phyloP scores from a whole-genome alignment of 1,284 basidiomycete species.

The Kalmanozyma brasiliensis region DNA sequence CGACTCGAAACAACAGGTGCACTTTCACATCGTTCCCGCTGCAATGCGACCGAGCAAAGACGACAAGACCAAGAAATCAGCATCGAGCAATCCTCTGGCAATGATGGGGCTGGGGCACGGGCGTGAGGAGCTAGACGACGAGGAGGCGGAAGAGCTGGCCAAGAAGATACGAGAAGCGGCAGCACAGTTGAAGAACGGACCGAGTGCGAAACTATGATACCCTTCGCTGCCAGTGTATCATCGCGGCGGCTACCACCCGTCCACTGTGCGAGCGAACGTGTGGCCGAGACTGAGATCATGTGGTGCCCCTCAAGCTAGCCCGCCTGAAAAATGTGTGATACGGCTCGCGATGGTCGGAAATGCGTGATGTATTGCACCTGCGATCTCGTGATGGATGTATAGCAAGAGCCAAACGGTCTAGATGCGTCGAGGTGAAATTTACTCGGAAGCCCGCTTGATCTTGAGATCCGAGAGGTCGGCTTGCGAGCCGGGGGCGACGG shows the following conservation, averaged over 20 bases:
- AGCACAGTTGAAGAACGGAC: conserved; percentile 2
- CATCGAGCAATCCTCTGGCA: conserved; percentile 25
- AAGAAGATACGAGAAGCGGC: conserved; percentile 30
- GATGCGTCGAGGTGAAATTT: background rate
- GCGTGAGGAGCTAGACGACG: conserved; percentile 56
- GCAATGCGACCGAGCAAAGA: conserved; percentile 70
- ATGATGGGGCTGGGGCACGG: conserved; percentile 49
- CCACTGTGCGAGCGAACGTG: too few species aligned
- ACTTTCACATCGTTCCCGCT: conserved; percentile 82
- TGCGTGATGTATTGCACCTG: conserved; percentile 20
- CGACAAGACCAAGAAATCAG: conserved; percentile 8
- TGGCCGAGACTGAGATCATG: too few species aligned
- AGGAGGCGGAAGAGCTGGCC: conserved; percentile 40
- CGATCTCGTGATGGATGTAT: background rate
- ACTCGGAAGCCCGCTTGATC: conserved; percentile 56
- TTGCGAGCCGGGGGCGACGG: conserved; percentile 48
- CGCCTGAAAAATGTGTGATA: too few species aligned
- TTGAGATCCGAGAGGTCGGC: conserved; percentile 61
- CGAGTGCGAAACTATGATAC: conserved; percentile 27
- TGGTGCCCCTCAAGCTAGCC: too few species aligned
- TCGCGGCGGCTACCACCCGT: too few species aligned
- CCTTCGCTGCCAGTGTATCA: background rate
- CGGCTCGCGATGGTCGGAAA: too few species aligned
- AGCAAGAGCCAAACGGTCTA: background rate
- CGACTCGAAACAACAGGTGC: conserved; percentile 72